Percentiles rank a stretch among this genome's conserved stretches.
Conservation (phyloP, 2,329 filamentous ascomycete genomes). For the Fusarium pseudograminearum region DNA sequence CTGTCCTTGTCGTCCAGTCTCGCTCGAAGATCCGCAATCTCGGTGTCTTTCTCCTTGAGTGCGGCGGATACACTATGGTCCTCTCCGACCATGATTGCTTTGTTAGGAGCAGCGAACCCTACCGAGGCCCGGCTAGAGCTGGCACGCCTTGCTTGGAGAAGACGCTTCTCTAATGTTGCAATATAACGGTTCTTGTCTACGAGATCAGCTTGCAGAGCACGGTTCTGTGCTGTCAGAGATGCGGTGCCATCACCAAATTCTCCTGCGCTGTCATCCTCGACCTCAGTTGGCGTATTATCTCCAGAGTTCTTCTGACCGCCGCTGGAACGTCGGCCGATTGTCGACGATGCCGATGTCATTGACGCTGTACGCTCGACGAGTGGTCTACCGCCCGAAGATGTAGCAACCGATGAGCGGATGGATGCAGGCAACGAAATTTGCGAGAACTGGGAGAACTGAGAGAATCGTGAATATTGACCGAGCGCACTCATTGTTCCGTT, state of each 20-base stretch:
- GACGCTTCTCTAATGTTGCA: constrained; percentile 88
- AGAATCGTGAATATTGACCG: constrained; percentile 71
- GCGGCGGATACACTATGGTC: constrained; percentile 79
- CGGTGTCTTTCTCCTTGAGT: constrained; percentile 88
- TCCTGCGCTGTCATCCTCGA: constrained; percentile 76
- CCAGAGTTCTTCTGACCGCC: constrained; percentile 58
- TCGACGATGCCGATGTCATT: constrained; percentile 72
- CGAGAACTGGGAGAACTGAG: constrained; percentile 75
- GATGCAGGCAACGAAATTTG: constrained; percentile 68
- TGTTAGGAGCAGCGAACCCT: constrained; percentile 71
- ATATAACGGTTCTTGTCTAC: constrained; percentile 98
- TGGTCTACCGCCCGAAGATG: constrained; percentile 65
- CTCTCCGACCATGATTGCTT: constrained; percentile 78
- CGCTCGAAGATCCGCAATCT: constrained; percentile 91
- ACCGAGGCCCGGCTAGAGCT: constrained; percentile 90
- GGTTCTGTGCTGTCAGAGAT: constrained; percentile 84
- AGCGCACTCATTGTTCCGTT: constrained; percentile 78
- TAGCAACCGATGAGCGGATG: constrained; percentile 76
- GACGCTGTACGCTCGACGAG: constrained; percentile 74
- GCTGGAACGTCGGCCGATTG: constrained; percentile 67
- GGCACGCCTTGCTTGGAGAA: constrained; percentile 89
- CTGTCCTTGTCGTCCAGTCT: constrained; percentile 94
- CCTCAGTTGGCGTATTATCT: constrained; percentile 61
- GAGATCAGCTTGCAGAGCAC: constrained; percentile 92
- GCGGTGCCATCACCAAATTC: constrained; percentile 90